These are phyloP conservation scores for Zopfia rhizophila DNA, from an alignment of 2,329 filamentous ascomycete genomes.

Conservation along the genomic window DNA sequence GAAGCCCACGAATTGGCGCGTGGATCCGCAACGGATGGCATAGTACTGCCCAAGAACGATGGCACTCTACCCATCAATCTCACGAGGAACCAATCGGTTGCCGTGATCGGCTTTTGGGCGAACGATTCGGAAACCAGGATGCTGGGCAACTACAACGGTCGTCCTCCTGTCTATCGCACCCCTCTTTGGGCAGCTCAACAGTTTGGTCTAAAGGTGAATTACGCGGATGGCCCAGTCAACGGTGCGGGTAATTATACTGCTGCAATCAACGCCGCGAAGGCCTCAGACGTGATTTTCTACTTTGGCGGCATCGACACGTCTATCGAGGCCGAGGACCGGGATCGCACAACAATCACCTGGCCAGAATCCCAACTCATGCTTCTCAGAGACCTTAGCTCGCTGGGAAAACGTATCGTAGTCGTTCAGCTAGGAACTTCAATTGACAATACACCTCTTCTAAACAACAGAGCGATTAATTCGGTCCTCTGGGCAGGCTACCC, in stretches of 20 bases:
- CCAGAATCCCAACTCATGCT: conserved; percentile 63
- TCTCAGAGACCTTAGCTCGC: conserved; percentile 59
- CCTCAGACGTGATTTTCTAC: conserved; percentile 65
- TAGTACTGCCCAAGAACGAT: conserved; percentile 63
- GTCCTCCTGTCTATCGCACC: conserved; percentile 65
- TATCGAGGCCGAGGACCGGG: conserved; percentile 63
- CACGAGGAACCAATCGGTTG: conserved; percentile 56
- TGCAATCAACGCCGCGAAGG: conserved; percentile 50
- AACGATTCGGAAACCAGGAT: conserved; percentile 64
- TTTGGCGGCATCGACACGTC: conserved; percentile 66
- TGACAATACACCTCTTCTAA: conserved; percentile 63
- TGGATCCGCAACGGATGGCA: conserved; percentile 61
- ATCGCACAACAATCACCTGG: conserved; percentile 65
- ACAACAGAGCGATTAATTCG: conserved; percentile 60
- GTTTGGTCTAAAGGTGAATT: conserved; percentile 36
- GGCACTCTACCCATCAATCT: conserved; percentile 59
- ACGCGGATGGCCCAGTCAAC: conserved; percentile 4
- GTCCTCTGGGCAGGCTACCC: conserved; percentile 70
- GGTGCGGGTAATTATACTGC: neutral
- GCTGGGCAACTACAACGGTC: conserved; percentile 69
- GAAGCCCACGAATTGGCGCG: conserved; percentile 66
- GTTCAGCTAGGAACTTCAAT: conserved; percentile 64
- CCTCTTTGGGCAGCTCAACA: conserved; percentile 64
- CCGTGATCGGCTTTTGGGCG: conserved; percentile 69
- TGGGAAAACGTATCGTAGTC: conserved; percentile 63